Percentiles rank a stretch among this genome's conserved stretches.
These are phyloP conservation scores for Hypoxylon sp. DNA, from an alignment of 2,329 filamentous ascomycete species.

Conservation along the genomic window DNA sequence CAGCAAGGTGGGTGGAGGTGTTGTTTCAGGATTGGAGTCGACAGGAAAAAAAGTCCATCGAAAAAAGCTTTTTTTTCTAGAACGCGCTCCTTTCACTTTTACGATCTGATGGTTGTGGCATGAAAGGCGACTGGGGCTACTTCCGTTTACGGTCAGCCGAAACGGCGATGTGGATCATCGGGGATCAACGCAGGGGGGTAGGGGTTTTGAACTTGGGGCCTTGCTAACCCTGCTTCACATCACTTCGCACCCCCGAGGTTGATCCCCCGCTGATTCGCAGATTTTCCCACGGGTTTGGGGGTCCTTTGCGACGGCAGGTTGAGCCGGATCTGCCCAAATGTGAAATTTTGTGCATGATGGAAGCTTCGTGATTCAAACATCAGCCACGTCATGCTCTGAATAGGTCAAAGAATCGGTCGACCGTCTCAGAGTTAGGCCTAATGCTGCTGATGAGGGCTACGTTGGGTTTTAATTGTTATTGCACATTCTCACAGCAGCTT, in stretches of 20 bases:
- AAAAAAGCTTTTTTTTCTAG: constrained; percentile 16
- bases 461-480: too few species aligned
- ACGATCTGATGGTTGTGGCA: constrained; percentile 2
- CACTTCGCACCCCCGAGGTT: constrained; percentile 19
- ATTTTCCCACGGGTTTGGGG: not conserved
- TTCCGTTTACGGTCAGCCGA: constrained; percentile 31
- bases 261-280: constrained; percentile 34
- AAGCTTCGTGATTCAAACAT: constrained; percentile 6
- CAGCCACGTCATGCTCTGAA: constrained; percentile 12
- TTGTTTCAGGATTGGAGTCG: constrained; percentile 14
- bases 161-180: constrained; percentile 28
- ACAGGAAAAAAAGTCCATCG: constrained; percentile 1
- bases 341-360: constrained; percentile 8
- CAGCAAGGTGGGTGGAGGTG: not conserved
- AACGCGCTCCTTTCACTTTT: constrained; percentile 10
- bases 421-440: too few species aligned
- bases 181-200: constrained; percentile 29
- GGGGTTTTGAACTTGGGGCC: not conserved
- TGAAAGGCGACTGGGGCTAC: constrained; percentile 23
- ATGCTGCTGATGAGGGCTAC: too few species aligned
- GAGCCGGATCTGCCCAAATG: constrained; percentile 19
- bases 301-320: constrained; percentile 5
- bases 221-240: constrained; percentile 14
- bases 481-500: too few species aligned
- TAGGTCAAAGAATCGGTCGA: not conserved